Base-by-base conservation (phyloP, 805 yeast genomes). In the Candida yuanshanica region DNA sequence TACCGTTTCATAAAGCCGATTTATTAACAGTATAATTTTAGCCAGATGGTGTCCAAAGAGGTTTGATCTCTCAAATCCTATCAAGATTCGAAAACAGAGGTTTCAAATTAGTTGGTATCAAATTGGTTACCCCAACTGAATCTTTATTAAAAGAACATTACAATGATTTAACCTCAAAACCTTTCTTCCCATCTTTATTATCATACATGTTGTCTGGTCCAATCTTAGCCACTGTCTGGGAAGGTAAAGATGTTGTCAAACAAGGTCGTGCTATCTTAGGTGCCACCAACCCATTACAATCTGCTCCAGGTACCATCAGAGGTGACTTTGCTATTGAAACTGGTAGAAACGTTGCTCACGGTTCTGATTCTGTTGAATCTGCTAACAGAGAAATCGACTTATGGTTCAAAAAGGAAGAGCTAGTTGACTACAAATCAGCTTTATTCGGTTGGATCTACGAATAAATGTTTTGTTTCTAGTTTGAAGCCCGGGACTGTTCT, bases 41-140 rank as follows among this genome's bases (percentile, higher is more conserved):
- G 31, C 99, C 99, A 73, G 99, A 93, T 73, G 99, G 98, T 74
- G 98, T 93, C 79, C 98, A 93, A 79, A 88, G 99, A 76, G 98
- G 98, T 51, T 77, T 93, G 67, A 77, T 91, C 73, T 72, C 95
- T 66, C 77, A 84, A 58, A 90, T 93, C 75, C 66, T 93, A 57
- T 76, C 82, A 59, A 88, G 98, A 73, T 93, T 95, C 72, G 96
- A 90, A 78, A 75, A 81, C 77, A 87, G 95, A 74, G 99, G 99
- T 60, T 93, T 70, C 89, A 93, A 91, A 76, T 81, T 93, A 62
- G 98, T 91, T 53, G 99, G 85, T 60, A 83, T 93, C 67, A 93
- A 93, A 81, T 76, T 93, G 67, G 76, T 83, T 64, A 73, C 79
- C 54, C 96, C 99, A 64, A 70, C 88, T 60, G 95, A 89, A 77